Evolutionary conservation across 2,329 filamentous ascomycete genomes (phyloP), one percentile per base, ranked within the genome.

Genomic region (Aspergillus udagawae): DNA sequence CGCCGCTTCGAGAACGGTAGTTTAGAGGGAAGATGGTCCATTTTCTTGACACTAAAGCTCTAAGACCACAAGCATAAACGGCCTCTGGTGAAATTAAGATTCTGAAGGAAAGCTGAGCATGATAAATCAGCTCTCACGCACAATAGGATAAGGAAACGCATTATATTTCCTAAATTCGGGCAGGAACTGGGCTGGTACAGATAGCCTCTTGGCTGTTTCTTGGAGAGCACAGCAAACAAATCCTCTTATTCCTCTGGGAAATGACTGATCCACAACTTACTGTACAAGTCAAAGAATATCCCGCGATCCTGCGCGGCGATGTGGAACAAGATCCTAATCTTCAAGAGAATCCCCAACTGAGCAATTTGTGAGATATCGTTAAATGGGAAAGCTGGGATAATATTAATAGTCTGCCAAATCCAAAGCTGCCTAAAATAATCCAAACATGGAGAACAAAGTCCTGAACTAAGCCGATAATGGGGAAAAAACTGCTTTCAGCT

Each of bases 1-100:
- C 75, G 75, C 67, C 79, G 80, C 70, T 81, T 82, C 21, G 80
- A 81, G 70, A 83, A 83, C 47, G 80, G 80, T 62, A 82, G 71
- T 65, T 80, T 81, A 44, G 62, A 58, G 21, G 73, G 72, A 54
- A 74, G 63, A 47, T 64, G 65, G 54, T 65, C 66, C 69, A 71
- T 71, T 44, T 55, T 25, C 44, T 25, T 47, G 44, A 47, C 2
- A 12, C 44, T 47, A n/a, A 47, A 23, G 44, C 21, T 47, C 20
- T 21, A 14, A 21, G 14, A 21, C 21, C 21, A 47, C 21, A 6
- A 47, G 12, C 44, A 25, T 47, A 27, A 27, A 47, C 21, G 6
- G 14, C 14, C 32, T 17, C 32, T 38, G 32, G 5, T 38, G 14
- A 38, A 38, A 17, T 4, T 14, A 17, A 7, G 14, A 7, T 38